Base-by-base conservation (phyloP, 2,329 filamentous ascomycete species). In the Fusarium euwallaceae region DNA sequence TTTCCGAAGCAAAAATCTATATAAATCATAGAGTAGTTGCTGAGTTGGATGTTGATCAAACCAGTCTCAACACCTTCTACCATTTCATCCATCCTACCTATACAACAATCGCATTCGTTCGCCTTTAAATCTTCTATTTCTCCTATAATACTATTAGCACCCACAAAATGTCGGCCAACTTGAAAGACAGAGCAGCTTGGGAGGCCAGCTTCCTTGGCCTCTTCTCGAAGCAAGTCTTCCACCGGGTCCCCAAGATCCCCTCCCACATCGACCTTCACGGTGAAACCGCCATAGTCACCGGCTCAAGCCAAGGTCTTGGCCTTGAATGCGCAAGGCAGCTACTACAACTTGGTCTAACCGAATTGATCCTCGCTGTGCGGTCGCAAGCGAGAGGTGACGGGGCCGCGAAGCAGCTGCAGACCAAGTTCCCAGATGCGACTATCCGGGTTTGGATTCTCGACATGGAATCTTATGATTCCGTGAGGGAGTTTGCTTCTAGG, bases 281-380 rank as follows among this genome's bases (percentile, higher is more conserved):
- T 20, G 78, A 86, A 71, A 81, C 81, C 3, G 83, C 83, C 36
- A 83, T 88, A 32, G 79, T 88, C 12, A 87, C 86, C 0, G 86
- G 86, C 2, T 77, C 81, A 36, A 88, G 86, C 67, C 78, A 72
- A 8, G 87, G 87, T 0, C 78, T 88, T 0, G 87, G 86, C 2
- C 78, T 86, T 7, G 86, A 87, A 76, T 77, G 81, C 2, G 81
- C 82, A 7, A 76, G 80, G 1, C 84, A 87, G 32, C 55, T 71
- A 6, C 61, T 69, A 1, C 36, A 61, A 16, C 36, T 63, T 20
- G 48, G 55, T 0, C 9, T 66, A 0, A 22, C 17, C 14, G 37
- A 27, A 1, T 22, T 61, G 1, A 64, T 55, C 4, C 27, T 73
- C 0, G 65, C 55, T 10, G 55, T 53, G 7, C 27, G 36, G 14